Evolutionary conservation across 768 basidiomycete species (phyloP), one percentile per base, ranked within the genome.

Genomic region (Clavulina sp.): DNA sequence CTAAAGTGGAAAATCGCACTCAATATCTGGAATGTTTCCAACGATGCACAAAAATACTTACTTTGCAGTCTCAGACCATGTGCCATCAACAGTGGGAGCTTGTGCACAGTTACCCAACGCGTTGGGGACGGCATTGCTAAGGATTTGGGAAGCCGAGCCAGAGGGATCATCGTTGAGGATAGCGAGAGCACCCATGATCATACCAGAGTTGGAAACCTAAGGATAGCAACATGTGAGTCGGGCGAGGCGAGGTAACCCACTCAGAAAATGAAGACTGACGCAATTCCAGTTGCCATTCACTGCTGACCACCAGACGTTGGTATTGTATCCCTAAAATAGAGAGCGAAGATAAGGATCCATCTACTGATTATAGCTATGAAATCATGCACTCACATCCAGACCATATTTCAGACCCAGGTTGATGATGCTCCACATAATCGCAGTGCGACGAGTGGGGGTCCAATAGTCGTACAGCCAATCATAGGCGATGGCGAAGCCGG

Each of bases 201-300:
- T 69, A 52, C 95, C 95, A 44, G 77, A 75, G 64, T 96, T 97
- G 70, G 82, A 89, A 46, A 46, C 43, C 43, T 46, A 46, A 28
- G 36, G 86, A 53, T 51, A 40, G 5, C 2, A 52, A 43, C 32
- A 49, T 46, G 24, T 16, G 13, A 9, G 26, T 46, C 26, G 48
- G 48, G 43, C 30, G 26, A 34, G 5, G 33, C 40, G 21, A 26
- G 21, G 19, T 26, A 29, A 7, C 21, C 24, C 41, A 16, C 0
- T 32, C 38, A 38, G 1, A 29, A 19, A 19, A 38, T 38, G 9
- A 9, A 13, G 43, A 9, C 26, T 13, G 36, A 70, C 68, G 64
- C 93, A 96, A 64, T 99, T 99, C 95, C 95, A 99, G 71, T 97
- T 99, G 19, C 93, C 93, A 54, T 72, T 73, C 43, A 75, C 74